A percentile compares a stretch with the other conserved stretches of the same genome.
Evolutionary conservation across 1,284 basidiomycete species (phyloP).

Genomic region (Ganoderma meredithae): DNA sequence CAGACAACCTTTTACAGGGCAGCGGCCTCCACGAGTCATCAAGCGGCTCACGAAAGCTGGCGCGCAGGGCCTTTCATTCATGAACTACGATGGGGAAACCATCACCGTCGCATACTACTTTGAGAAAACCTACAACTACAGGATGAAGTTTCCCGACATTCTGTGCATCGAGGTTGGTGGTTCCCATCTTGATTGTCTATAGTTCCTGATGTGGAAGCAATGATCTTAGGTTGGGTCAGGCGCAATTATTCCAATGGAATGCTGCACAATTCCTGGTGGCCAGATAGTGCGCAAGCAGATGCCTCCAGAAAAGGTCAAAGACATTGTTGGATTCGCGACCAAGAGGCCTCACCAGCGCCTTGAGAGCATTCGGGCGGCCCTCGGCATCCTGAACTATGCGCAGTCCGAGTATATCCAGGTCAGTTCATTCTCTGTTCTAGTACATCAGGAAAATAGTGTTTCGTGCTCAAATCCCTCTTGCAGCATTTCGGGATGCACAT

Average conservation of each 20-base stretch:
- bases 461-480: not conserved
- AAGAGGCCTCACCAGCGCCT: slow-evolving; percentile 68
- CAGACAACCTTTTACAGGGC: slow-evolving; percentile 17
- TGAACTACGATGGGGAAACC: slow-evolving; percentile 55
- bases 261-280: slow-evolving; percentile 68
- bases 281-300: slow-evolving; percentile 81
- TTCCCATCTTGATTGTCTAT: not conserved
- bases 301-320: slow-evolving; percentile 68
- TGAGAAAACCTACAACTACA: slow-evolving; percentile 53
- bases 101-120: slow-evolving; percentile 73
- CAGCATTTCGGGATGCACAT: slow-evolving; percentile 68
- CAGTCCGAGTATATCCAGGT: slow-evolving; percentile 74
- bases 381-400: slow-evolving; percentile 68
- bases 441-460: not conserved
- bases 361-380: slow-evolving; percentile 62
- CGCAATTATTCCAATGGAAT: slow-evolving; percentile 72
- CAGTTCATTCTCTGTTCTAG: slow-evolving; percentile 8
- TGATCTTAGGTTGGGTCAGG: slow-evolving; percentile 64
- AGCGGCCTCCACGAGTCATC: slow-evolving; percentile 43
- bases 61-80: slow-evolving; percentile 60
- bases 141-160: slow-evolving; percentile 61
- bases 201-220: no score
- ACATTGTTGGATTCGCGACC: slow-evolving; percentile 75
- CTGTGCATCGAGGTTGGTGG: slow-evolving; percentile 67
- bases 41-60: slow-evolving; percentile 60